Percentiles rank a stretch among this genome's conserved stretches.
These are phyloP conservation scores for Olyra latifolia DNA, from an alignment of 176 grass and related monocot genomes.

Conservation along the genomic window DNA sequence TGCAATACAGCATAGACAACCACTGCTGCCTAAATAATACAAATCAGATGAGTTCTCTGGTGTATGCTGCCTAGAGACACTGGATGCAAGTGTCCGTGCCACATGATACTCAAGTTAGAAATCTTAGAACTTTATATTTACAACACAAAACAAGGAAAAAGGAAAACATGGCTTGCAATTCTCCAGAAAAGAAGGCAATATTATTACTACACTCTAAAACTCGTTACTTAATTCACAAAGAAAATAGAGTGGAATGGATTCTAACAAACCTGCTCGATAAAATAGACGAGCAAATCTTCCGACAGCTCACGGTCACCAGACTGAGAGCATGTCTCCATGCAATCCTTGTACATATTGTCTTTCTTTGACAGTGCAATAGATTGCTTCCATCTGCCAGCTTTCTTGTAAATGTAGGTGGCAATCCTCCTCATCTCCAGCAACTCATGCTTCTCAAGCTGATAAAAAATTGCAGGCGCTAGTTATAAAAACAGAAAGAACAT, in stretches of 20 bases:
- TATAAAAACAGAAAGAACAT: constrained; percentile 13
- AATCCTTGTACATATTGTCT: constrained; percentile 98
- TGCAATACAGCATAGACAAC: neutral
- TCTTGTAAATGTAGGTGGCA: constrained; percentile 99
- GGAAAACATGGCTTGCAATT: neutral
- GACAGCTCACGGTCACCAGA: constrained; percentile 89
- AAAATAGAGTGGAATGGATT: neutral
- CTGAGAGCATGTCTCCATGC: constrained; percentile 98
- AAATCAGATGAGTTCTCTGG: neutral
- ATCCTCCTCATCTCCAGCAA: constrained; percentile 98
- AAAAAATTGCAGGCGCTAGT: constrained; percentile 18
- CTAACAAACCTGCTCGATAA: constrained; percentile 81
- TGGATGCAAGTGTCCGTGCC: neutral
- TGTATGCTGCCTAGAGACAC: neutral
- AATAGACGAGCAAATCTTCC: constrained; percentile 93
- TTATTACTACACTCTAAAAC: neutral
- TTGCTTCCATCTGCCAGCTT: constrained; percentile 96
- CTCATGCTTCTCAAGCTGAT: constrained; percentile 96
- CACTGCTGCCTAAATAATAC: neutral
- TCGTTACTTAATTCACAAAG: neutral
- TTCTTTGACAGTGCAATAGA: constrained; percentile 96
- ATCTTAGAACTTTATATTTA: neutral
- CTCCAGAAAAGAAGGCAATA: neutral
- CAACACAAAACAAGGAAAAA: neutral
- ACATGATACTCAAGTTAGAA: neutral